Evolutionary conservation across 768 basidiomycete species (phyloP), one percentile per base, ranked within the genome.

Genomic region (Podaxis sp.): DNA sequence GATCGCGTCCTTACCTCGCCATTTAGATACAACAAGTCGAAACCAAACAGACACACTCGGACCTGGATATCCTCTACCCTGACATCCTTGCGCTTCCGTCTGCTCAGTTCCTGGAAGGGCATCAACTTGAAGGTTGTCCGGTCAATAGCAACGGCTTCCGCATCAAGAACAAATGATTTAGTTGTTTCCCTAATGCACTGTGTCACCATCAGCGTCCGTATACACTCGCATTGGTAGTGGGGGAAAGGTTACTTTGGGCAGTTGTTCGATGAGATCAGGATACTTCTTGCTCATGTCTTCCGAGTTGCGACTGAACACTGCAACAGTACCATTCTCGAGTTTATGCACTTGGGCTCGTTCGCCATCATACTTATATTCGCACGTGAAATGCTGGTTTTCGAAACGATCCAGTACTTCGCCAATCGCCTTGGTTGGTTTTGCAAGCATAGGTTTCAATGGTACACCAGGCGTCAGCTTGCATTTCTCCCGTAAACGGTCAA

Each of bases 281-380:
- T 99, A 99, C 72, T 99, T 99, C 74, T 94, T 94, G 73, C 91
- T 95, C 97, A 99, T 99, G 68, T 99, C 95, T 74, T 99, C 97
- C 26, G 95, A 97, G 75, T 99, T 99, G 60, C 97, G 81, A 73
- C 94, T 96, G 76, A 98, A 99, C 48, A 99, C 89, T n/a, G 85
- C 84, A 20, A 99, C 87, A 3, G 81, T 84, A 1, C 95, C 96
- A 69, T 94, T 84, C 48, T 87, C 86, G 52, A 95, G 77, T 71
- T 82, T 87, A 75, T 99, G 97, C 2, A 96, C 90, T 78, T 98
- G 96, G 15, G 97, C 97, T 52, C 97, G 88, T 73, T 99, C 97
- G 6, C 97, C 97, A 66, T 99, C 97, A 68, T 99, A 99, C 75
- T 99, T 99, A 77, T 99, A 99, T 78, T 99, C 97, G 76, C 96